Evolutionary conservation across 139 green algal species (phyloP).

Genomic region (Spirogloea muscicola): DNA sequence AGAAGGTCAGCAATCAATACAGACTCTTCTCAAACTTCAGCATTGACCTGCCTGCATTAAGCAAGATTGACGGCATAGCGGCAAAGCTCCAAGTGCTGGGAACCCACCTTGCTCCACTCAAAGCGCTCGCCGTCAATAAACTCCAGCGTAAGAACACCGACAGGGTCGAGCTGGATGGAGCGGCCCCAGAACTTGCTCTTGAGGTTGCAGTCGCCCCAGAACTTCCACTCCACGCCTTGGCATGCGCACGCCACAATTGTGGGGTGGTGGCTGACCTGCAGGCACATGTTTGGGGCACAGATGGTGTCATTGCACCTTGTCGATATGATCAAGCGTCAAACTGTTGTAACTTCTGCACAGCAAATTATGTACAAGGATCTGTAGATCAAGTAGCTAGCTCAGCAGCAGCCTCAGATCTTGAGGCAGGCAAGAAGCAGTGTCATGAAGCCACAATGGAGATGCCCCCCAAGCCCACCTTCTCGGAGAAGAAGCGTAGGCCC

Average conservation of each 20-base stretch:
- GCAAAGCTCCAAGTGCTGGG: not conserved
- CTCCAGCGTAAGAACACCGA: constrained; percentile 58
- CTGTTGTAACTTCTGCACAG: too few species aligned
- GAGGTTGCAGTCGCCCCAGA: constrained; percentile 72
- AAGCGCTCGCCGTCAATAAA: constrained; percentile 69
- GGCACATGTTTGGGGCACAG: not conserved
- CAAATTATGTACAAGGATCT: not conserved
- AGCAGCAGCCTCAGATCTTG: not conserved
- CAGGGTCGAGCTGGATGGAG: constrained; percentile 73
- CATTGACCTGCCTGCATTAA: not conserved
- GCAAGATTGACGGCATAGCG: too few species aligned
- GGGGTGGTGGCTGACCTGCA: constrained; percentile 64
- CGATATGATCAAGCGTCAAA: not conserved
- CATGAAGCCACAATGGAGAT: too few species aligned
- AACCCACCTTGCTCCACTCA: constrained; percentile 68
- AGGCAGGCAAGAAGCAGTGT: not conserved
- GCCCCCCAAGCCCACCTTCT: constrained; percentile 20
- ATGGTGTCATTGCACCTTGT: not conserved
- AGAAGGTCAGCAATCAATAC: not conserved
- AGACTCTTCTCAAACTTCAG: not conserved
- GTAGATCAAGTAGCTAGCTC: not conserved
- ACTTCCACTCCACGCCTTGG: constrained; percentile 62
- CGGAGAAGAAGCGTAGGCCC: constrained; percentile 30
- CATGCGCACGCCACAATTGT: constrained; percentile 64
- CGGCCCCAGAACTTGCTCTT: constrained; percentile 91